Percentiles rank a stretch among this genome's conserved stretches.
Evolutionary conservation across 306 rosid genomes (phyloP).

Genomic region (Albizia julibrissin): DNA sequence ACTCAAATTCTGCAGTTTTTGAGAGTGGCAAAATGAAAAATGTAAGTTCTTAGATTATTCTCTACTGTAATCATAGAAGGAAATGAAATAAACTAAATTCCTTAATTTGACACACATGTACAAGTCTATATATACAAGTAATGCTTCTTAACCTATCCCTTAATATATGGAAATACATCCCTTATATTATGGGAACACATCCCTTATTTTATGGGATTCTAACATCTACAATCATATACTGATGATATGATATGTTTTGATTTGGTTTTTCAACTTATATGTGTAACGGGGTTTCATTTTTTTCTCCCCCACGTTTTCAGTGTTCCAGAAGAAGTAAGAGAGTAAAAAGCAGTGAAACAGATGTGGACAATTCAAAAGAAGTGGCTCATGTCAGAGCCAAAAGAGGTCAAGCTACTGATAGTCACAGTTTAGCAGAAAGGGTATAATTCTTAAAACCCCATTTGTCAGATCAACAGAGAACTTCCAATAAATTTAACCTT

Average conservation of each 20-base stretch:
- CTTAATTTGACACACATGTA: no score
- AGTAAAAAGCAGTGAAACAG: slow-evolving; percentile 43
- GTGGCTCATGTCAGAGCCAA: slow-evolving; percentile 92
- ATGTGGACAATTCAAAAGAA: slow-evolving; percentile 59
- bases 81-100: no score
- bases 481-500: slow-evolving; percentile 5
- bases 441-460: slow-evolving; percentile 41
- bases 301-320: slow-evolving; percentile 42
- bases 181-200: no score
- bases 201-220: no score
- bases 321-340: slow-evolving; percentile 56
- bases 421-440: slow-evolving; percentile 93
- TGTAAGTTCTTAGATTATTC: slow-evolving; percentile 40
- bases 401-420: slow-evolving; percentile 92
- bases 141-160: no score
- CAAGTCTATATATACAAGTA: no score
- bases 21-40: slow-evolving; percentile 50
- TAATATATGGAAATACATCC: no score
- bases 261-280: background rate
- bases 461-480: slow-evolving; percentile 13
- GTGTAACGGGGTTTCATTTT: background rate
- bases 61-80: no score
- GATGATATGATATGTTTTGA: background rate
- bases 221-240: background rate
- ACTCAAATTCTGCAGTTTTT: slow-evolving; percentile 56